Evolutionary conservation across 371 early-diverging fungal genomes (phyloP), one percentile per base, ranked within the genome.

Genomic region (Smittium culicis): DNA sequence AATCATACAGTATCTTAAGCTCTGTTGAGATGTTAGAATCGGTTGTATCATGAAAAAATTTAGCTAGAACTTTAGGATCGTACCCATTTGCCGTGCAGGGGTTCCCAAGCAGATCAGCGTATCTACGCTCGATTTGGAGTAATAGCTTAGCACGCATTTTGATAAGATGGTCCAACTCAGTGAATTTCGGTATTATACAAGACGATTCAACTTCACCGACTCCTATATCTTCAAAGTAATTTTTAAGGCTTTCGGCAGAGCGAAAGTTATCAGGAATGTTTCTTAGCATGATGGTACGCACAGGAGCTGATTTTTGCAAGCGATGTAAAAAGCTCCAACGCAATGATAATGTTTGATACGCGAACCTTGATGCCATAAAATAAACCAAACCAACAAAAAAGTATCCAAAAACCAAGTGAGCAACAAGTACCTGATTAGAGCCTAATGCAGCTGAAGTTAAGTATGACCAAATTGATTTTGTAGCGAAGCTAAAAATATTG

Each of bases 261-360:
- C 70, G 69, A 32, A 78, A 67, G n/a, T 75, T 71, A 0, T 29
- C 54, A 11, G 79, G 79, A 27, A 77, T 72, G 1, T 71, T 72
- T 30, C 70, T 71, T 24, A 78, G 71, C 75, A 77, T 77, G 31
- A 78, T 66, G 1, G 79, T 74, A 29, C 75, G 69, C 2, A 77
- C 71, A 8, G 75, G 75, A 33, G 77, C 60, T 20, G 79, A 76
- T 24, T 72, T 72, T 34, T 71, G 73, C 32, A 73, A 69, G 0
- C 72, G 71, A 56, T 71, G 32, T 31, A 78, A 35, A 45, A 73
- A 78, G 64, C 77, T 78, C 79, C 79, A 78, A 20, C 79, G 68
- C 55, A 78, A 63, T 2, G 79, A 70, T 29, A 78, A 34, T 1
- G 71, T 71, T 64, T 78, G 71, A 64, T 73, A 78, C 0, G 78